Percentiles rank a stretch among this genome's conserved stretches.
phyloP scores from a whole-genome alignment of 495 filamentous ascomycete genomes.

The Hypoxylon rickii region DNA sequence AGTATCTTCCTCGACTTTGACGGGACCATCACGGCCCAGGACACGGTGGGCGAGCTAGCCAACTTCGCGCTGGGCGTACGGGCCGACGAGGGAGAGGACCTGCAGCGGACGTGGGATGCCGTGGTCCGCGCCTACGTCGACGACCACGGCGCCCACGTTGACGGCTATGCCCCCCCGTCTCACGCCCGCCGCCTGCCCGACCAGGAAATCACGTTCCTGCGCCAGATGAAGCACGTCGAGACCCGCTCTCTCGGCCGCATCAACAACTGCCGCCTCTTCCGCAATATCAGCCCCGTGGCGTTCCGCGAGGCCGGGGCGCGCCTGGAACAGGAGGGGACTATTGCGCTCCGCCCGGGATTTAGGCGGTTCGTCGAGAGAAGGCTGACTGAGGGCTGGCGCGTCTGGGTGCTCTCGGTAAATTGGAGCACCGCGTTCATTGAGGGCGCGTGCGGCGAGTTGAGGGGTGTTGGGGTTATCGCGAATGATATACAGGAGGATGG shows the following conservation, averaged over 20 bases:
- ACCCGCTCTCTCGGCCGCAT: conserved; percentile 40
- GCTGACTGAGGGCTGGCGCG: conserved; percentile 26
- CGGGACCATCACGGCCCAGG: conserved; percentile 51
- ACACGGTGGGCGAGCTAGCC: conserved; percentile 39
- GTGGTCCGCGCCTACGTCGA: conserved; percentile 45
- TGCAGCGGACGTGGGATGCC: conserved; percentile 38
- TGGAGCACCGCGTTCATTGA: conserved; percentile 50
- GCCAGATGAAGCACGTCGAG: conserved; percentile 44
- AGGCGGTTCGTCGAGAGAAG: conserved; percentile 32
- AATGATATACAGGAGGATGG: conserved; percentile 43
- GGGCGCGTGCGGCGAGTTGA: conserved; percentile 32
- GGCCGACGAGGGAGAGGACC: conserved; percentile 27
- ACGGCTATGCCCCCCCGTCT: conserved; percentile 33
- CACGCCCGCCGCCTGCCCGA: conserved; percentile 24
- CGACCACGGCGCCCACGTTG: conserved; percentile 40
- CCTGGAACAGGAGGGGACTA: conserved; percentile 27
- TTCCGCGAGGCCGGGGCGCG: conserved; percentile 35
- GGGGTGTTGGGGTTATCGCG: conserved; percentile 31
- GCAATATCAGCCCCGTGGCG: conserved; percentile 19
- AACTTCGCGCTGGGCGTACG: conserved; percentile 34
- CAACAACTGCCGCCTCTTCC: conserved; percentile 41
- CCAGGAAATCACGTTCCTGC: conserved; percentile 45
- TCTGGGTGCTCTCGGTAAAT: conserved; percentile 51
- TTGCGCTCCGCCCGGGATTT: conserved; percentile 45
- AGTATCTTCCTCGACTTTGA: conserved; percentile 55